Base-by-base conservation (phyloP, 2,329 filamentous ascomycete genomes). In the Fusarium sulawesiense region DNA sequence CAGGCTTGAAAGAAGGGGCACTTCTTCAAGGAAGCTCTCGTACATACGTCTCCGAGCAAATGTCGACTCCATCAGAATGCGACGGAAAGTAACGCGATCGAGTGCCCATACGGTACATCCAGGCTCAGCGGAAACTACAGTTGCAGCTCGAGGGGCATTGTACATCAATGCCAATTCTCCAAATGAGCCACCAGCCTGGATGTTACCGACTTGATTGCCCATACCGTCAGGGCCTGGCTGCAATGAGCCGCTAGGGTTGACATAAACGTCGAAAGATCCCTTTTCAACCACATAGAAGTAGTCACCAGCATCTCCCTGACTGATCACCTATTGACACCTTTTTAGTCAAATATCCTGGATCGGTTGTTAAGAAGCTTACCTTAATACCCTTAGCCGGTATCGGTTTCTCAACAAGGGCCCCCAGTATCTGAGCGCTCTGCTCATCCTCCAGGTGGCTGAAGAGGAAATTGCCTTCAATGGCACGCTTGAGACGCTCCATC, bases 151-250 rank as follows among this genome's bases (percentile, higher is more conserved):
- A 27, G 96, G 96, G 23, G 96, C 94, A 77, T 98, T 98, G 84
- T 99, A 98, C 96, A 99, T 98, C 76, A 99, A 86, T 14, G 96
- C 96, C 60, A 99, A 86, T 83, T 99, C 96, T 75, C 96, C 96
- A 80, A 99, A 99, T 6, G 94, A 97, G 66, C 94, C 94, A 51
- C 96, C 96, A 6, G 94, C 89, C 46, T 93, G 91, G 61, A 97
- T 97, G 40, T 87, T 90, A 74, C 89, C 90, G 29, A 98, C 95
- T 75, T 93, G 92, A 65, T 86, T 85, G 51, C 96, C 96, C 82
- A 98, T 86, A 13, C 95, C 96, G 48, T 94, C 90, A 1, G 88
- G 85, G 1, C 95, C 95, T 10, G 93, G 86, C 77, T 97, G 92
- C 56, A 97, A 86, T 42, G 89, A 84, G 64, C 96, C 95, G 12